phyloP scores from a whole-genome alignment of 345 rosid genomes.

The Populus tremula region DNA sequence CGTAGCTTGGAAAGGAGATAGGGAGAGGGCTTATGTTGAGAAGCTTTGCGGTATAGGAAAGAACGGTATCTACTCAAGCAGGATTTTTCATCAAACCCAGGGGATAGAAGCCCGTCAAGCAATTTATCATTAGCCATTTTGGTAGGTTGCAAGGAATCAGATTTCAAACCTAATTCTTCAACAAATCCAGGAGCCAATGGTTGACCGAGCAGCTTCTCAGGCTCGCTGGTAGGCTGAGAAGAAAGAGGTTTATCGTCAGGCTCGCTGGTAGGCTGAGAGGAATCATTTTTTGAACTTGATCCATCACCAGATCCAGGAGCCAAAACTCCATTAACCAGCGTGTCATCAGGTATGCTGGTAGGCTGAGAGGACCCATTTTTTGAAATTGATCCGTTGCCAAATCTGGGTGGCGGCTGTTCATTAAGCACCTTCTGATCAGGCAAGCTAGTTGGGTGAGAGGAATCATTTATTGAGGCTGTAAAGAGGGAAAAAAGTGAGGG shows the following conservation, averaged over 20 bases:
- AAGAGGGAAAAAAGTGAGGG: background rate
- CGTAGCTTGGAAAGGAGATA: constrained; percentile 17
- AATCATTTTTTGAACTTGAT: constrained; percentile 1
- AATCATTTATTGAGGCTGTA: background rate
- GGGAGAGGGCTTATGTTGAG: constrained; percentile 14
- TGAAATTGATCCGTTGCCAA: background rate
- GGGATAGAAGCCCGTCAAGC: constrained; percentile 9
- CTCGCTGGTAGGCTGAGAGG: too few species aligned
- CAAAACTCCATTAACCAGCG: background rate
- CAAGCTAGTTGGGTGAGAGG: constrained; percentile 3
- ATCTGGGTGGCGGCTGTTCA: constrained; percentile 2
- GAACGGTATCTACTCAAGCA: constrained; percentile 18
- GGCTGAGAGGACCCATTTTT: background rate
- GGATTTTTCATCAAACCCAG: constrained; percentile 14
- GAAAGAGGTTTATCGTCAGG: background rate
- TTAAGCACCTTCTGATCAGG: background rate
- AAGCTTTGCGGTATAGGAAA: constrained; percentile 11
- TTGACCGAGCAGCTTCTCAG: background rate
- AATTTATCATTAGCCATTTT: constrained; percentile 1
- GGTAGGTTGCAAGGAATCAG: background rate
- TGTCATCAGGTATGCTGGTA: background rate
- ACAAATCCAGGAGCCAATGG: background rate
- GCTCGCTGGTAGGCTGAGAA: too few species aligned
- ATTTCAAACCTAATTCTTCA: background rate
- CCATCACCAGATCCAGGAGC: background rate